phyloP scores from a whole-genome alignment of 202 grass and related monocot species.

The Setaria italica region DNA sequence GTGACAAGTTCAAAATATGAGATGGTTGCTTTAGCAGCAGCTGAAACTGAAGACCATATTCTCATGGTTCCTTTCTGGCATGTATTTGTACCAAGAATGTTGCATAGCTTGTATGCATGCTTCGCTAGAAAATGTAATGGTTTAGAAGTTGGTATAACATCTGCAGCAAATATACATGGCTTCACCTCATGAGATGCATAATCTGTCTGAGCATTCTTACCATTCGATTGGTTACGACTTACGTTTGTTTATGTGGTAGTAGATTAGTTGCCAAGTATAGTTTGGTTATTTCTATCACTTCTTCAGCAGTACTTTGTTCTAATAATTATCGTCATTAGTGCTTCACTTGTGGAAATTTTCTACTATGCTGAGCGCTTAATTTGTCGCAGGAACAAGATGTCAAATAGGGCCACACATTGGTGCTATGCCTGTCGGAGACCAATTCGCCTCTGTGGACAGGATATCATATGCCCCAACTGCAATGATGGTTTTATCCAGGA shows the following conservation, averaged over 20 bases:
- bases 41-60: background rate
- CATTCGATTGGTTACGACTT: background rate
- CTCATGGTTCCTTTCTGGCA: background rate
- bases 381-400: constrained; percentile 60
- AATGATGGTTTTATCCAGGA: constrained; percentile 89
- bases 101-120: background rate
- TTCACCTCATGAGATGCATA: background rate
- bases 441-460: constrained; percentile 54
- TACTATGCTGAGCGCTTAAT: constrained; percentile 20
- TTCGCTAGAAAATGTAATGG: background rate
- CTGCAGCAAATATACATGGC: background rate
- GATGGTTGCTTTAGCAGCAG: background rate
- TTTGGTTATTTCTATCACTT: constrained; percentile 3
- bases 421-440: constrained; percentile 76
- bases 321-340: background rate
- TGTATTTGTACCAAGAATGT: background rate
- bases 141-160: constrained; percentile 1
- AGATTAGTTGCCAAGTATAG: background rate
- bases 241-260: background rate
- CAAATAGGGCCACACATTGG: constrained; percentile 88
- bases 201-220: background rate
- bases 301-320: background rate
- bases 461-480: constrained; percentile 77
- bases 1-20: constrained; percentile 1
- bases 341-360: background rate